A percentile compares a stretch with the other conserved stretches of the same genome.
phyloP scores from a whole-genome alignment of 768 basidiomycete species.

The Pleurotus tuoliensis region DNA sequence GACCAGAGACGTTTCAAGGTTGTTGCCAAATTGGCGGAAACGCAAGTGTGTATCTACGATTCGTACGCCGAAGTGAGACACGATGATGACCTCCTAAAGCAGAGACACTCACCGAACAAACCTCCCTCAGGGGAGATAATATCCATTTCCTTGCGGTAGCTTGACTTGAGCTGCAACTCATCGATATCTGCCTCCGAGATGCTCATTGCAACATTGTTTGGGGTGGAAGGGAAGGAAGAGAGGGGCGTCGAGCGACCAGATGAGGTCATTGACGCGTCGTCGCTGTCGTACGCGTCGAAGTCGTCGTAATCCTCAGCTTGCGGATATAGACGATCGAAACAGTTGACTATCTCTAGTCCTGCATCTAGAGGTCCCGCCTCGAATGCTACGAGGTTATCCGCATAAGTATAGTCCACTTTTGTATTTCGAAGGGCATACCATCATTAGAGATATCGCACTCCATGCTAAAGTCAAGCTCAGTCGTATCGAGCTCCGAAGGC shows the following conservation, averaged over 20 bases:
- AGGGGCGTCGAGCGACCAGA: not conserved
- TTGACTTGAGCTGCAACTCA: not conserved
- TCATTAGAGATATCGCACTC: not conserved
- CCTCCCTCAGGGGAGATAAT: not conserved
- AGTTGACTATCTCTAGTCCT: not conserved
- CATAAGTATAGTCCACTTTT: not conserved
- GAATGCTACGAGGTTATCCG: not conserved
- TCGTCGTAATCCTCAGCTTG: not conserved
- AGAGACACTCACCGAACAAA: not conserved
- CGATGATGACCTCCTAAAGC: not conserved
- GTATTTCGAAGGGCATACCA: not conserved
- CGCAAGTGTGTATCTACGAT: too few species aligned
- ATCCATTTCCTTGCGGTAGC: not conserved
- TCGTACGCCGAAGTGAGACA: not conserved
- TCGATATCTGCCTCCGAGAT: not conserved
- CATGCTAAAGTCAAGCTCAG: not conserved
- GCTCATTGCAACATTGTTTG: not conserved
- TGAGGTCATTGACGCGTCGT: not conserved
- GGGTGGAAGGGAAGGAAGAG: not conserved
- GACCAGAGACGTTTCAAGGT: too few species aligned
- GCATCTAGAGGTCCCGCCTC: not conserved
- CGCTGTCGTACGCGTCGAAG: not conserved
- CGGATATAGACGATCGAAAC: not conserved
- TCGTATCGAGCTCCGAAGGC: not conserved
- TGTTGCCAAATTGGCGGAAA: too few species aligned